Evolutionary conservation across 2,329 filamentous ascomycete species (phyloP).

Genomic region (Ophiostoma australiae): DNA sequence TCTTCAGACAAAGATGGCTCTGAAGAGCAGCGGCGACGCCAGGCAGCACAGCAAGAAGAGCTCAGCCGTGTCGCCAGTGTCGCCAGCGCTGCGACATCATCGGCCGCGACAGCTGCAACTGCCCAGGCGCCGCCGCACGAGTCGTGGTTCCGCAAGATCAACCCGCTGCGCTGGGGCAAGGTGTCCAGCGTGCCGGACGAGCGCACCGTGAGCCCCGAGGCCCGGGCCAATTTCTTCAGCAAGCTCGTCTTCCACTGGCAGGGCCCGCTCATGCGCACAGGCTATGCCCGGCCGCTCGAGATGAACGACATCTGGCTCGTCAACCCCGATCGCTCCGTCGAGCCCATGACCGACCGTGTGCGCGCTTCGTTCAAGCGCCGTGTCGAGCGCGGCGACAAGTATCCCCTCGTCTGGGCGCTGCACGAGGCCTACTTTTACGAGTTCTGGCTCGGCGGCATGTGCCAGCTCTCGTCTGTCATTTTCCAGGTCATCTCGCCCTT

Average conservation of each 20-base stretch:
- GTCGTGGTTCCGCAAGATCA: constrained; percentile 60
- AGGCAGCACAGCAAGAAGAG: constrained; percentile 25
- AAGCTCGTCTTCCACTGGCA: constrained; percentile 84
- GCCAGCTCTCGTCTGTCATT: constrained; percentile 66
- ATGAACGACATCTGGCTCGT: constrained; percentile 82
- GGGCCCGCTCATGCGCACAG: constrained; percentile 74
- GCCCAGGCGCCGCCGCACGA: constrained; percentile 36
- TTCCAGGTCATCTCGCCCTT: constrained; percentile 81
- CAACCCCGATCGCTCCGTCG: constrained; percentile 72
- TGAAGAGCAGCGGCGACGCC: constrained; percentile 18
- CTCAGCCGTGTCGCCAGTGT: constrained; percentile 43
- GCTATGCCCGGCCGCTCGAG: constrained; percentile 80
- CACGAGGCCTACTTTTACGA: constrained; percentile 82
- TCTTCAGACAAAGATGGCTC: constrained; percentile 34
- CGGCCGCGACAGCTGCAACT: neutral
- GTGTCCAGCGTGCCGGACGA: constrained; percentile 53
- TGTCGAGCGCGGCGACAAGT: constrained; percentile 61
- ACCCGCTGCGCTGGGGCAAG: constrained; percentile 57
- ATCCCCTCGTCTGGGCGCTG: constrained; percentile 72
- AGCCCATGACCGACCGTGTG: constrained; percentile 62
- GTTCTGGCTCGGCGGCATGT: constrained; percentile 78
- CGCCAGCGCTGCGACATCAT: constrained; percentile 9
- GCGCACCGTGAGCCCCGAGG: constrained; percentile 58
- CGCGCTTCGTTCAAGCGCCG: constrained; percentile 64
- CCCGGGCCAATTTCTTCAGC: constrained; percentile 69